Evolutionary conservation across 1,284 basidiomycete species (phyloP), one percentile per base, ranked within the genome.

Genomic region (Golubevia pallescens): DNA sequence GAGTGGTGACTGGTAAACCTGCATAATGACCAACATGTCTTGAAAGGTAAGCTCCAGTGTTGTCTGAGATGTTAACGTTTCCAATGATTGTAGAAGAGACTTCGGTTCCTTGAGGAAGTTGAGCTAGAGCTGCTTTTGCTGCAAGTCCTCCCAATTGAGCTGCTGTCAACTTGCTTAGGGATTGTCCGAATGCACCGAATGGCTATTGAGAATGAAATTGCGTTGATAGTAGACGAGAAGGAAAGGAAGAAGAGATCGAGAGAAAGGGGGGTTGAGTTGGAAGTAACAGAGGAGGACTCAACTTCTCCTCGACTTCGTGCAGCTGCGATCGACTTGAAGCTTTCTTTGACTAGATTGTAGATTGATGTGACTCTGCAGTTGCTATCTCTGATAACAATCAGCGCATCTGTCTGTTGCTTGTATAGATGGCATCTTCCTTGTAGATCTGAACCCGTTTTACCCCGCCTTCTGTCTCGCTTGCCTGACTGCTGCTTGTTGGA

Each of bases 1-100:
- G 88, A 0, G 87, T 86, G 16, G 86, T 87, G 19, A 87, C 85
- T 0, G 86, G 86, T 3, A 89, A 88, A 71, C 96, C 96, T 32
- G 95, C 90, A 68, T 88, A 89, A 74, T 98, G 91, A 13, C 93
- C 94, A 68, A 97, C 95, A 87, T 99, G 96, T 71, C 96, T 91
- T 61, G 96, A 94, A 28, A 96, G 94, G 51, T 93, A 94, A 86
- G 98, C 95, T 60, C 95, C 95, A 59, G 94, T 65, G 58, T 74
- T 74, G 65, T 85, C 84, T 2, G 67, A 70, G 8, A 71, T 70
- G 7, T 80, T 75, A 10, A 85, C 84, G 60, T 78, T 75, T 57
- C 84, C 82, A 58, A 84, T 85, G 62, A 82, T 77, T 28, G 79
- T 83, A 28, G 79, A 23, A 8, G 23, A 34, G 3, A 48, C 32